A percentile compares a stretch with the other conserved stretches of the same genome.
These are phyloP conservation scores for Auricularia heimuer DNA, from an alignment of 768 basidiomycete genomes.

Conservation along the genomic window DNA sequence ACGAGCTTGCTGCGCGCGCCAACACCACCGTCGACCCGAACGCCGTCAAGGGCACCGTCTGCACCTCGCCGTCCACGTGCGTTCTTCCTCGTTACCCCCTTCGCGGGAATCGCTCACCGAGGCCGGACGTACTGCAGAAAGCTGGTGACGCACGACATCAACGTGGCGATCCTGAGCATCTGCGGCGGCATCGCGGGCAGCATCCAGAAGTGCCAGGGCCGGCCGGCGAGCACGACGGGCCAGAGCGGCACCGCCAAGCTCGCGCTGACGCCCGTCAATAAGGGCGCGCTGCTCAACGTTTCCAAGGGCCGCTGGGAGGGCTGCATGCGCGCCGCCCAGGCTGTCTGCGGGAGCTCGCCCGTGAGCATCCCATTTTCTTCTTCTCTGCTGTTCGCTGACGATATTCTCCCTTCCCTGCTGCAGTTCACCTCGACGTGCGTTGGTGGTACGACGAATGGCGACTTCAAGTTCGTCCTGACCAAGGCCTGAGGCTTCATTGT, in stretches of 20 bases:
- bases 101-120: not conserved
- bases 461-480: not conserved
- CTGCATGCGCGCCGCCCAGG: not conserved
- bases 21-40: not conserved
- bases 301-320: conserved; percentile 21
- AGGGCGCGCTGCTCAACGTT: conserved; percentile 18
- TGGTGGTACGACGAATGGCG: not conserved
- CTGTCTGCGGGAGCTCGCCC: not conserved
- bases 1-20: not conserved
- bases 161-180: conserved; percentile 21
- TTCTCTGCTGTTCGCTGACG: too few species aligned
- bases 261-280: conserved; percentile 15
- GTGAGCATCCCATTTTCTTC: not conserved
- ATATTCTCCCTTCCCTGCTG: too few species aligned
- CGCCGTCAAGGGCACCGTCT: not conserved
- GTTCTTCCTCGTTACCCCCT: not conserved
- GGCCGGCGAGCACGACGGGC: conserved; percentile 17
- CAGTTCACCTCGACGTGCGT: conserved; percentile 1
- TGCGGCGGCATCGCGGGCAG: conserved; percentile 21
- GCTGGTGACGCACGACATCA: conserved; percentile 18
- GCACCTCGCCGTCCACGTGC: conserved; percentile 8
- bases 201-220: conserved; percentile 20
- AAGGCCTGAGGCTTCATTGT: not conserved
- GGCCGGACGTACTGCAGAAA: conserved; percentile 7
- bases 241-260: conserved; percentile 16